phyloP scores from a whole-genome alignment of 192 early-diverging fungal genomes.

The Entomortierella chlamydospora region DNA sequence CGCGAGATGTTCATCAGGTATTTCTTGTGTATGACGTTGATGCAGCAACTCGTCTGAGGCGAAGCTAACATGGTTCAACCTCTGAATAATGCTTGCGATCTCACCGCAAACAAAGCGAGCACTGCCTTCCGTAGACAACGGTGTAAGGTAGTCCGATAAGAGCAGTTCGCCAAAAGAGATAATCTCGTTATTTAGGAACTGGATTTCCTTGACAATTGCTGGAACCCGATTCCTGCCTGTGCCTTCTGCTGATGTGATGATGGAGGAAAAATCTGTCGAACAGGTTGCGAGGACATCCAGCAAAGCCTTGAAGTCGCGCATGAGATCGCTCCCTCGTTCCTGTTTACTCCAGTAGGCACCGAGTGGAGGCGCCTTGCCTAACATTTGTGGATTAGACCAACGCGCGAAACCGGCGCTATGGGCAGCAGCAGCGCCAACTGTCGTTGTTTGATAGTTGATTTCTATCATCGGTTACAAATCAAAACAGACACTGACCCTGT shows the following conservation, averaged over 20 bases:
- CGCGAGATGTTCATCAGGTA: not conserved
- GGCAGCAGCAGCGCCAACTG: constrained; percentile 39
- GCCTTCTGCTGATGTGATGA: not conserved
- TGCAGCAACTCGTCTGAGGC: not conserved
- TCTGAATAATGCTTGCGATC: constrained; percentile 15
- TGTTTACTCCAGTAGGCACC: constrained; percentile 38
- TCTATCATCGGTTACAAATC: constrained; percentile 15
- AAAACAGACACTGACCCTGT: no score
- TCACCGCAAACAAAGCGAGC: constrained; percentile 26
- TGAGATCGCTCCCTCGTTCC: constrained; percentile 33
- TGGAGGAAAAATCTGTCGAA: constrained; percentile 11
- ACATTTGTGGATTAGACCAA: not conserved
- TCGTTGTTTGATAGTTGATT: constrained; percentile 42
- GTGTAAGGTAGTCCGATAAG: constrained; percentile 16
- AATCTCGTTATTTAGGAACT: constrained; percentile 32
- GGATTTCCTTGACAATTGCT: constrained; percentile 26
- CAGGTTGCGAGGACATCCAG: constrained; percentile 18
- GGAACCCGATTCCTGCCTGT: not conserved
- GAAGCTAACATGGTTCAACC: constrained; percentile 21
- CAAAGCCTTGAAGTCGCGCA: constrained; percentile 32
- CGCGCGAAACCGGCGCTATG: constrained; percentile 36
- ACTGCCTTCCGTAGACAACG: constrained; percentile 12
- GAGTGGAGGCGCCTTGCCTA: constrained; percentile 13
- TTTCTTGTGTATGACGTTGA: not conserved
- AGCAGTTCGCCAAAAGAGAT: constrained; percentile 24